These are phyloP conservation scores for Penicillium canescens DNA, from an alignment of 495 filamentous ascomycete genomes.

Conservation along the genomic window DNA sequence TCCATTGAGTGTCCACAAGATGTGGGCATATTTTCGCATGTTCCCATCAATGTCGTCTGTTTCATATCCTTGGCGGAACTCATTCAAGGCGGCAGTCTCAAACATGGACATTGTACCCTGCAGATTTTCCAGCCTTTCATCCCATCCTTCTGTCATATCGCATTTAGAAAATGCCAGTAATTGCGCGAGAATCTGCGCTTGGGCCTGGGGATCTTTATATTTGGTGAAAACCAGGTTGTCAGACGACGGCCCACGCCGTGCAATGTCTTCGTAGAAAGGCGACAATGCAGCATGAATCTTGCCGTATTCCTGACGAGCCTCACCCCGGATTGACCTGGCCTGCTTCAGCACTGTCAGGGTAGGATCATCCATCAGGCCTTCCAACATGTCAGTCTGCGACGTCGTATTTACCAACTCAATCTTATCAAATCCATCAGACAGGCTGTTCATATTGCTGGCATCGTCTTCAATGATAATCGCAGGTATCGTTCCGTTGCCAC, in stretches of 20 bases:
- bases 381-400: constrained; percentile 10
- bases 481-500: constrained; percentile 15
- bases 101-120: constrained; percentile 78
- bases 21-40: constrained; percentile 86
- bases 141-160: constrained; percentile 76
- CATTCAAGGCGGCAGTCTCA: constrained; percentile 83
- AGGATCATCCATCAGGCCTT: constrained; percentile 34
- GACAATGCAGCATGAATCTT: constrained; percentile 85
- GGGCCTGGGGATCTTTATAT: constrained; percentile 83
- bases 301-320: constrained; percentile 86
- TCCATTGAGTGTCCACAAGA: constrained; percentile 80
- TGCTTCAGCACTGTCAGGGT: constrained; percentile 66
- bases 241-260: constrained; percentile 66
- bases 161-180: constrained; percentile 74
- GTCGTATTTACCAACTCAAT: constrained; percentile 48
- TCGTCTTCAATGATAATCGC: constrained; percentile 11
- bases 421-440: constrained; percentile 70
- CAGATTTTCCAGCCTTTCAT: constrained; percentile 66
- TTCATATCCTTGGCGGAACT: constrained; percentile 91
- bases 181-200: constrained; percentile 84
- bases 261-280: constrained; percentile 86
- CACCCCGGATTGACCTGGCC: constrained; percentile 77
- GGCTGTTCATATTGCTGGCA: constrained; percentile 20
- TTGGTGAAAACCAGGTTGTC: constrained; percentile 83
- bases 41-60: constrained; percentile 84